Percentiles rank a stretch among this genome's conserved stretches.
These are phyloP conservation scores for Saccharomyces hybrid DNA, from an alignment of 1,139 yeast genomes.

Conservation along the genomic window DNA sequence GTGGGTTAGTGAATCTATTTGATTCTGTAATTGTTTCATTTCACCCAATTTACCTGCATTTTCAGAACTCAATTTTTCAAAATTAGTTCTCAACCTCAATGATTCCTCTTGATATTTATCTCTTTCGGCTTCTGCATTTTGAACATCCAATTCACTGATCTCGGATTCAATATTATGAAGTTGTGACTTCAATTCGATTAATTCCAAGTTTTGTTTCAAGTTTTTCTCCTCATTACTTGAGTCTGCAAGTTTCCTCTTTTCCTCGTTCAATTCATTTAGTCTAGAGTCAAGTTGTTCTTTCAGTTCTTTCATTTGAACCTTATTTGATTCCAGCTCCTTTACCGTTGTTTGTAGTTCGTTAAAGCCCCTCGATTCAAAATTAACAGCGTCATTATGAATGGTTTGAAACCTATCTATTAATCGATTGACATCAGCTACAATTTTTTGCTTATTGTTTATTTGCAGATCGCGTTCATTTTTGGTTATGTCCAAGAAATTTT, in stretches of 20 bases:
- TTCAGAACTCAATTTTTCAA: slow-evolving; percentile 53
- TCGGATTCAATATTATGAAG: slow-evolving; percentile 33
- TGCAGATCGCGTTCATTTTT: slow-evolving; percentile 2
- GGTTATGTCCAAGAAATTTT: not conserved
- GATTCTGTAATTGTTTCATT: slow-evolving; percentile 72
- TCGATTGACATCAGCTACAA: not conserved
- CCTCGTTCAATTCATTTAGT: slow-evolving; percentile 17
- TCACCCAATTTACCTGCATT: slow-evolving; percentile 82
- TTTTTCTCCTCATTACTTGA: slow-evolving; percentile 47
- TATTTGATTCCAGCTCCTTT: not conserved
- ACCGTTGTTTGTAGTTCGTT: not conserved
- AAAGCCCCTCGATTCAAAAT: not conserved
- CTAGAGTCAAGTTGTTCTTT: slow-evolving; percentile 19
- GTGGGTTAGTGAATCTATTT: slow-evolving; percentile 44
- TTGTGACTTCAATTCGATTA: slow-evolving; percentile 38
- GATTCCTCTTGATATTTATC: slow-evolving; percentile 59
- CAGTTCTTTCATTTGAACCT: slow-evolving; percentile 4
- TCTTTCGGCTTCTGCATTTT: slow-evolving; percentile 58
- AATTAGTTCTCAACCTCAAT: slow-evolving; percentile 43
- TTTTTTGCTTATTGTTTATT: not conserved
- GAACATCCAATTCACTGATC: slow-evolving; percentile 41
- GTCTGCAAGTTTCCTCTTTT: slow-evolving; percentile 39
- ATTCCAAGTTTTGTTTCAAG: slow-evolving; percentile 48
- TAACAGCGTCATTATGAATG: slow-evolving; percentile 18
- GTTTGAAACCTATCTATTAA: not conserved